Conservation (phyloP, 805 yeast genomes). For the Monosporozyma aerobia region DNA sequence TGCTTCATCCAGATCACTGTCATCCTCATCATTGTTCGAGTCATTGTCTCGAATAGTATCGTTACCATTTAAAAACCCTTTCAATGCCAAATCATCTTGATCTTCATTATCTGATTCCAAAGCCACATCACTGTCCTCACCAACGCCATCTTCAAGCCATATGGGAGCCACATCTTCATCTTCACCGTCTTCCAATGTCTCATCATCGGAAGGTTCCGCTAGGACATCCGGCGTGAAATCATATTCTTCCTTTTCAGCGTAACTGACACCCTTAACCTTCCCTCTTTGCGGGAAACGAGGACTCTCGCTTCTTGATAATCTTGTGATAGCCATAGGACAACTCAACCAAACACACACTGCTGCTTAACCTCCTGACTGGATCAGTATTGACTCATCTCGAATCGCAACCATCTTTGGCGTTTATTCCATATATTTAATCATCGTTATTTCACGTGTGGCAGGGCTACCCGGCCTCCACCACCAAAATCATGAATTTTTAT, state of each 20-base stretch:
- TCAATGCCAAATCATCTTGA: neutral
- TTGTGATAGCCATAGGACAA: neutral
- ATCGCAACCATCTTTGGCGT: neutral
- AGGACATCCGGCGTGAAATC: conserved; percentile 20
- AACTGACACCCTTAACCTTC: conserved; percentile 3
- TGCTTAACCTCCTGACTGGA: neutral
- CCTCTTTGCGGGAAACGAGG: neutral
- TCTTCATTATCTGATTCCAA: conserved; percentile 1
- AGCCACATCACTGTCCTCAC: neutral
- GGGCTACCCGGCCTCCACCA: neutral
- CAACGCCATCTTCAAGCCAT: conserved; percentile 12
- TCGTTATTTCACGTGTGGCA: neutral
- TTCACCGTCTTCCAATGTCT: conserved; percentile 4
- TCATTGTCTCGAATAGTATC: conserved; percentile 6
- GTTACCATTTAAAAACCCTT: conserved; percentile 3
- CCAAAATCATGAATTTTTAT: neutral
- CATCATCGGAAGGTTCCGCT: conserved; percentile 9
- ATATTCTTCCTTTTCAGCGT: conserved; percentile 24
- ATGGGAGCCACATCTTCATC: conserved; percentile 9
- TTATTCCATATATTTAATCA: neutral
- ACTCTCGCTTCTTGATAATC: neutral
- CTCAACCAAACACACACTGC: neutral
- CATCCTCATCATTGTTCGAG: conserved; percentile 8
- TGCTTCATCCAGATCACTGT: conserved; percentile 16
- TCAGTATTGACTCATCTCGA: neutral